phyloP scores from a whole-genome alignment of 805 yeast genomes.

The Wickerhamiella sorbophila region DNA sequence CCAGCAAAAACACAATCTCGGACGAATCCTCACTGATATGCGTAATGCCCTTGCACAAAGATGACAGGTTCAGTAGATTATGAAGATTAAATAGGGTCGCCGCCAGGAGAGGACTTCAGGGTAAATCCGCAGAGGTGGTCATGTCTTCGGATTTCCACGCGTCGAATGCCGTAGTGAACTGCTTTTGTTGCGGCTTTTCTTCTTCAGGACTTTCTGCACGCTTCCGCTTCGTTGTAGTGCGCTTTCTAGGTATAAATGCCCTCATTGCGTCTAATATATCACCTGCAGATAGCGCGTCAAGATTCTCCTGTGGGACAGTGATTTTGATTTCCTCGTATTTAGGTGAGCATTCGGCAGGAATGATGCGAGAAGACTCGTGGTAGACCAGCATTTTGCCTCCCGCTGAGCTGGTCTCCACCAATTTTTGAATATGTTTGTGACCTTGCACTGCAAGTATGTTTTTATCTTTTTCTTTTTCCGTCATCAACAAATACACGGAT shows the following conservation, averaged over 20 bases:
- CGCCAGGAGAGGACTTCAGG: too few species aligned
- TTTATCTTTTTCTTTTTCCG: slow-evolving; percentile 63
- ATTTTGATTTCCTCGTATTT: slow-evolving; percentile 41
- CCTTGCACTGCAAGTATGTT: slow-evolving; percentile 76
- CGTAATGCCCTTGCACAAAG: slow-evolving; percentile 99
- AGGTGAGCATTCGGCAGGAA: slow-evolving; percentile 48
- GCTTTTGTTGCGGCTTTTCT: too few species aligned
- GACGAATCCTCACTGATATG: slow-evolving; percentile 99
- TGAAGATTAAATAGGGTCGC: background rate
- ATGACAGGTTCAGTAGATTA: slow-evolving; percentile 28
- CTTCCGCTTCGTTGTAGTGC: background rate
- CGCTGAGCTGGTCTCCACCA: slow-evolving; percentile 16
- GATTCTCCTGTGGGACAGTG: slow-evolving; percentile 58
- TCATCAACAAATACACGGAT: slow-evolving; percentile 54
- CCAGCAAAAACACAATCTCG: slow-evolving; percentile 99
- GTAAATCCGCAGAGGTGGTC: too few species aligned
- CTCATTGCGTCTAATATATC: slow-evolving; percentile 15
- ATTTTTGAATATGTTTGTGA: slow-evolving; percentile 41
- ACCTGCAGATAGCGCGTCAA: slow-evolving; percentile 21
- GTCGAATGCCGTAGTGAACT: too few species aligned
- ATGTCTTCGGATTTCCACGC: too few species aligned
- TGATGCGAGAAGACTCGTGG: slow-evolving; percentile 44
- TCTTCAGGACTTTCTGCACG: too few species aligned
- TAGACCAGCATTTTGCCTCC: slow-evolving; percentile 32
- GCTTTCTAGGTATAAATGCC: background rate